A percentile compares a stretch with the other conserved stretches of the same genome.
These are phyloP conservation scores for Cicer judaicum DNA, from an alignment of 306 rosid genomes.

Conservation along the genomic window DNA sequence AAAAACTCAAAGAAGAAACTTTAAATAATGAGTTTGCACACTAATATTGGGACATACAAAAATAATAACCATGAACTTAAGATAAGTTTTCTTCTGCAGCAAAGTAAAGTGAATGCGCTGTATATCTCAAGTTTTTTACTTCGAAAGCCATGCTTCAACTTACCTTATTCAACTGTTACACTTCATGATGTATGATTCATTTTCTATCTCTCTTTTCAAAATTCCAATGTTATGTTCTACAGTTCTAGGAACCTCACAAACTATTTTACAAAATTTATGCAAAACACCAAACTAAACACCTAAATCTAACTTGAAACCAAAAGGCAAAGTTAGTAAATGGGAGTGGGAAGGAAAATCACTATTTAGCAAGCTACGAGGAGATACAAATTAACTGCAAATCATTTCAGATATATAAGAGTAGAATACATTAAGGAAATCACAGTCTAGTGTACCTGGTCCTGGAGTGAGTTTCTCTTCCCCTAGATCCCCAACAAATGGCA, in stretches of 20 bases:
- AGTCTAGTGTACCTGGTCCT: constrained; percentile 71
- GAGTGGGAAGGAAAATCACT: not conserved
- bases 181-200: not conserved
- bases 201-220: constrained; percentile 16
- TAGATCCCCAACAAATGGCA: constrained; percentile 59
- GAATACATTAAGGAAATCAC: constrained; percentile 7
- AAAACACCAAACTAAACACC: constrained; percentile 5
- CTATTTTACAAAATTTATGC: not conserved
- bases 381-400: constrained; percentile 13
- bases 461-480: constrained; percentile 61
- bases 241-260: not conserved
- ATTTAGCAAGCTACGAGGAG: constrained; percentile 7
- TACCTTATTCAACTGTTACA: constrained; percentile 32
- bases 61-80: constrained; percentile 11
- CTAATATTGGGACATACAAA: not conserved
- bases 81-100: constrained; percentile 14
- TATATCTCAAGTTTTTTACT: constrained; percentile 11
- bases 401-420: constrained; percentile 7
- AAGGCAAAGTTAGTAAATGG: constrained; percentile 1
- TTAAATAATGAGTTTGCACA: constrained; percentile 32
- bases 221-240: not conserved
- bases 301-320: constrained; percentile 31
- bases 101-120: constrained; percentile 9
- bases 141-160: constrained; percentile 16
- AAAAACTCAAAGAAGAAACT: constrained; percentile 29